Percentiles rank a stretch among this genome's conserved stretches.
These are phyloP conservation scores for Colletotrichum magnum DNA, from an alignment of 2,329 filamentous ascomycete genomes.

Conservation along the genomic window DNA sequence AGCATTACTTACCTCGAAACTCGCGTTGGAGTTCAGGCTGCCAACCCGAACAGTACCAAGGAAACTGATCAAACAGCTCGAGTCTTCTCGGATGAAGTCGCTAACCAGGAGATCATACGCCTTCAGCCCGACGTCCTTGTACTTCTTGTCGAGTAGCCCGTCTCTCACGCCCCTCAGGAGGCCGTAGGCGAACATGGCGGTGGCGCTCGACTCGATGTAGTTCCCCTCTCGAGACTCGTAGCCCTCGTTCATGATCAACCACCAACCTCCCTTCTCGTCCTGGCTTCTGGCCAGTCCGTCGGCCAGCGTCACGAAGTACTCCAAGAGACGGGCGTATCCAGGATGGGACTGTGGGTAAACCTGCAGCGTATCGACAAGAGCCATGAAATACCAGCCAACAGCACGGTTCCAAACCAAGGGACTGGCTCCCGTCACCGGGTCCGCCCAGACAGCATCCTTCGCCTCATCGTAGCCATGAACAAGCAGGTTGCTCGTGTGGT, in stretches of 20 bases:
- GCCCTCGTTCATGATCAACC: slow-evolving; percentile 67
- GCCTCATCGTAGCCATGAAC: slow-evolving; percentile 69
- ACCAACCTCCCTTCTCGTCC: slow-evolving; percentile 67
- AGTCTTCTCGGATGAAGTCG: slow-evolving; percentile 60
- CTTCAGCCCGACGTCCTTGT: slow-evolving; percentile 50
- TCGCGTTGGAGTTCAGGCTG: slow-evolving; percentile 63
- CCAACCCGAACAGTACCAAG: slow-evolving; percentile 68
- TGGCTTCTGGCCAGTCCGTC: slow-evolving; percentile 57
- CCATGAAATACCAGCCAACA: slow-evolving; percentile 68
- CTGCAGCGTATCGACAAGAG: slow-evolving; percentile 64
- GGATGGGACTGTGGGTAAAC: slow-evolving; percentile 56
- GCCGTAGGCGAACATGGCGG: slow-evolving; percentile 70
- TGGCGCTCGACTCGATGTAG: slow-evolving; percentile 72
- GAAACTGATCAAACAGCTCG: slow-evolving; percentile 63
- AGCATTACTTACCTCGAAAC: slow-evolving; percentile 59
- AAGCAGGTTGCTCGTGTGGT: slow-evolving; percentile 58
- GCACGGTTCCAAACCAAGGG: slow-evolving; percentile 68
- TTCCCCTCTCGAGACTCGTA: slow-evolving; percentile 65
- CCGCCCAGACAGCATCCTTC: slow-evolving; percentile 65
- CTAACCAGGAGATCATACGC: slow-evolving; percentile 55
- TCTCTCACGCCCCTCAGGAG: slow-evolving; percentile 57
- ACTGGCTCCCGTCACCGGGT: slow-evolving; percentile 62
- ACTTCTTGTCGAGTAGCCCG: slow-evolving; percentile 56
- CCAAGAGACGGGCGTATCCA: slow-evolving; percentile 52
- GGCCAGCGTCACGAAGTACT: slow-evolving; percentile 57